Conservation (phyloP, 108 stramenopile genomes). For the Phaeodactylum tricornutum region DNA sequence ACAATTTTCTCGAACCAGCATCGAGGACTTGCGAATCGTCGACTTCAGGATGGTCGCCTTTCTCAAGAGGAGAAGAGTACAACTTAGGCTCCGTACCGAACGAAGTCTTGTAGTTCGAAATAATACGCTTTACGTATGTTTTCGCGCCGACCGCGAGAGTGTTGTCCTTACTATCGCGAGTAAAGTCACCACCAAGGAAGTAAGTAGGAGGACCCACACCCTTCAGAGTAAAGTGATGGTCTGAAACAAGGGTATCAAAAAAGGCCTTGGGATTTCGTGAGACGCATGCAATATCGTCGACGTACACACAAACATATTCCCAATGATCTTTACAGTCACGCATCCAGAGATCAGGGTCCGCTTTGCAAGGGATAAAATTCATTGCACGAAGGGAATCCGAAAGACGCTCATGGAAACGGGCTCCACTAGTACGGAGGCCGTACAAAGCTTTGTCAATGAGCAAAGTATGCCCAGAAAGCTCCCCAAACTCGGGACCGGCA, state of each 20-base stretch:
- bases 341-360: conserved; percentile 36
- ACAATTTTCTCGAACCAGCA: conserved; percentile 4
- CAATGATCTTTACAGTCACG: conserved; percentile 6
- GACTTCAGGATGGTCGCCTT: conserved; percentile 21
- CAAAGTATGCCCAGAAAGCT: conserved; percentile 10
- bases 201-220: conserved; percentile 13
- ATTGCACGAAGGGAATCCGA: too few relatives aligned
- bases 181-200: conserved; percentile 22
- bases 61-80: conserved; percentile 8
- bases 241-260: neutral
- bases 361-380: conserved; percentile 18
- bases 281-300: conserved; percentile 14
- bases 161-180: too few relatives aligned
- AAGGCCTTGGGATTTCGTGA: conserved; percentile 11
- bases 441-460: conserved; percentile 22
- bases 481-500: conserved; percentile 28
- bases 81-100: too few relatives aligned
- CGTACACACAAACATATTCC: conserved; percentile 16
- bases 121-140: too few relatives aligned
- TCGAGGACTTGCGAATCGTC: conserved; percentile 8
- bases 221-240: conserved; percentile 20
- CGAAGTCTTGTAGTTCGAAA: too few relatives aligned
- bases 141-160: too few relatives aligned
- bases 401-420: too few relatives aligned
- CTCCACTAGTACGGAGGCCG: conserved; percentile 19